Evolutionary conservation across 257 asterid species (phyloP), one percentile per base, ranked within the genome.

Genomic region (Anisodus acutangulus): DNA sequence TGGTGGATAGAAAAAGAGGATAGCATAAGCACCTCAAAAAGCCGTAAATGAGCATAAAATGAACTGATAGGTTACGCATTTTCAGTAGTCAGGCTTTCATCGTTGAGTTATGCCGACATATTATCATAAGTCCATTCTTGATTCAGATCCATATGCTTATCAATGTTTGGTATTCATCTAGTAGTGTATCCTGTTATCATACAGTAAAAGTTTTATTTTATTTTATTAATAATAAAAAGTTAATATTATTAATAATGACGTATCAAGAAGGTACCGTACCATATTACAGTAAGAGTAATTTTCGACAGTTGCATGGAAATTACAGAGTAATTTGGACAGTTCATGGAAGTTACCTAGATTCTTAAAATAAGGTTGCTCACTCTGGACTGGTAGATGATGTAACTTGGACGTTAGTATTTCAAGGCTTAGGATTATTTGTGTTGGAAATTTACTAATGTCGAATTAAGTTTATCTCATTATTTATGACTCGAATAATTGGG

Each of bases 31-130:
- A 22, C 26, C 26, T 22, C 26, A 22, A 22, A 22, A 22, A 22
- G 26, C 26, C 26, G 26, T 22, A 22, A 22, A 22, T 22, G 26
- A 22, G 26, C 26, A 22, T 22, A 22, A 22, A 22, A 22, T 22
- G 26, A 22, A 22, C 26, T 22, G 26, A 22, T 22, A 0, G 26
- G 26, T 22, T 22, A 22, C n/a, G 26, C 59, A 13, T 78, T 13
- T 78, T 78, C 64, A 57, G 63, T 78, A 13, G 82, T 78, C 64
- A 26, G 26, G 26, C 82, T 53, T 78, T 26, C 15, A 8, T 78
- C 47, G 31, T 53, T 78, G 49, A 53, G 64, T 78, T 78, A 64
- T 78, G 82, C 47, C 47, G 7, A 26, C 47, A 76, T 76, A 22
- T 53, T 53, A 64, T 31, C 9, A 31, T 53, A 26, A 78, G 64